Evolutionary conservation across 1,284 basidiomycete genomes (phyloP).

Genomic region (Cystobasidiaceae sp.): DNA sequence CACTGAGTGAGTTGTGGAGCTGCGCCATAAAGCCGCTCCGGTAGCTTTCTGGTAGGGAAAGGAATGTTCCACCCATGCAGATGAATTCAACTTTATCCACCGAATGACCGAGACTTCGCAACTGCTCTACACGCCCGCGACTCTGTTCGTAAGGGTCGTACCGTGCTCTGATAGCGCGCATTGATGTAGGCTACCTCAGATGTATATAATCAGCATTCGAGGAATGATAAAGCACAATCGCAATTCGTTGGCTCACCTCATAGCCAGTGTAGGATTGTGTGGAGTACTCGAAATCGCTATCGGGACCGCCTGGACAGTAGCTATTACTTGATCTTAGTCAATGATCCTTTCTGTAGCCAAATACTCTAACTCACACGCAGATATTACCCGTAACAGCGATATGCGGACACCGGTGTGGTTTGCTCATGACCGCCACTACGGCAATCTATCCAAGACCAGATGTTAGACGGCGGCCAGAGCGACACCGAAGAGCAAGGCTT

Average conservation of each 20-base stretch:
- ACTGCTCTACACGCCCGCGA: conserved; percentile 86
- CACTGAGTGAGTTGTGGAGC: conserved; percentile 92
- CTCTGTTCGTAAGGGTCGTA: conserved; percentile 99
- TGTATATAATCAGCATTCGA: not conserved
- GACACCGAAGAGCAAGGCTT: conserved; percentile 42
- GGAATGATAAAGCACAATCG: not conserved
- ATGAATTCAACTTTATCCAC: conserved; percentile 76
- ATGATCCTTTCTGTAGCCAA: not conserved
- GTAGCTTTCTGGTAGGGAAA: conserved; percentile 98
- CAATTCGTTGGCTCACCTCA: conserved; percentile 51
- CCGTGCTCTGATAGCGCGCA: conserved; percentile 95
- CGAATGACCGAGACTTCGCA: conserved; percentile 88
- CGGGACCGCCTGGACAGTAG: conserved; percentile 98
- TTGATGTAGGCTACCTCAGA: conserved; percentile 70
- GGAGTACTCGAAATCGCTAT: conserved; percentile 99
- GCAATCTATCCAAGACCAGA: conserved; percentile 52
- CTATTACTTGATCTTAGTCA: too few species aligned
- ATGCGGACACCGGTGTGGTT: conserved; percentile 98
- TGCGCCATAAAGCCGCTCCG: conserved; percentile 90
- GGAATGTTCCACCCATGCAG: conserved; percentile 95
- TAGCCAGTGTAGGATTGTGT: conserved; percentile 98
- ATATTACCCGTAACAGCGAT: conserved; percentile 99
- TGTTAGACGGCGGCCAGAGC: not conserved
- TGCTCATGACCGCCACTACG: conserved; percentile 99
- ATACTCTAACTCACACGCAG: conserved; percentile 71